A percentile compares a stretch with the other conserved stretches of the same genome.
phyloP scores from a whole-genome alignment of 2,329 filamentous ascomycete species.

The Pseudocercospora fijiensis region DNA sequence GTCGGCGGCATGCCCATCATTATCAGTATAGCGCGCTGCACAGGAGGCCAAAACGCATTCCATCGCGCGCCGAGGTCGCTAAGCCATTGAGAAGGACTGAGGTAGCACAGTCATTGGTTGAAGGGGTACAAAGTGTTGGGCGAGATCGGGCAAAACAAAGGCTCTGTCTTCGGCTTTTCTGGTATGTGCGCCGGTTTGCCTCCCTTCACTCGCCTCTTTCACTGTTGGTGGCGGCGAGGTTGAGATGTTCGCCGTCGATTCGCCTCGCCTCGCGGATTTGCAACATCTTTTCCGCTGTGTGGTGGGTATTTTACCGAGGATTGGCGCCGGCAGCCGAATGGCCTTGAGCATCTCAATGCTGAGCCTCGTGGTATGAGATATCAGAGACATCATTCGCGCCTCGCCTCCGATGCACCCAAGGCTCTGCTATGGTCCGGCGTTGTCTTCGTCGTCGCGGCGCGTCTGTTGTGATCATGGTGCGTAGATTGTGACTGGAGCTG shows the following conservation, averaged over 20 bases:
- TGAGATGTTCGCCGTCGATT: neutral
- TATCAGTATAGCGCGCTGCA: constrained; percentile 11
- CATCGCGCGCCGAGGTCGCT: constrained; percentile 16
- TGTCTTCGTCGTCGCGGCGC: too few relatives aligned
- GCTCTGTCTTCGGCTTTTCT: constrained; percentile 9
- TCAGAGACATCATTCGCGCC: too few relatives aligned
- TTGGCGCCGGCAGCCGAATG: neutral
- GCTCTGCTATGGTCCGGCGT: too few relatives aligned
- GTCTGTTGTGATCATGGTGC: neutral
- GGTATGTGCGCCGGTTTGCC: constrained; percentile 6
- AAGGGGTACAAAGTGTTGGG: neutral
- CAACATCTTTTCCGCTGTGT: constrained; percentile 1
- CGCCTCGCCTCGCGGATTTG: neutral
- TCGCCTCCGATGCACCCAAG: too few relatives aligned
- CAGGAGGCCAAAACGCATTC: constrained; percentile 10
- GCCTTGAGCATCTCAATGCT: neutral
- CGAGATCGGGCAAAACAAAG: constrained; percentile 12
- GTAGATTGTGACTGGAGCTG: neutral
- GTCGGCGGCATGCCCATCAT: constrained; percentile 12
- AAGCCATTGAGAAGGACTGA: constrained; percentile 10
- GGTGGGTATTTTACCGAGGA: neutral
- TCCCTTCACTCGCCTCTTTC: neutral
- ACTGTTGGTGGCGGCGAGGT: neutral
- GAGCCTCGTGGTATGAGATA: neutral
- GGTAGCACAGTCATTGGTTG: constrained; percentile 10